Evolutionary conservation across 1,284 basidiomycete species (phyloP).

Genomic region (Fomitopsis schrenkii): DNA sequence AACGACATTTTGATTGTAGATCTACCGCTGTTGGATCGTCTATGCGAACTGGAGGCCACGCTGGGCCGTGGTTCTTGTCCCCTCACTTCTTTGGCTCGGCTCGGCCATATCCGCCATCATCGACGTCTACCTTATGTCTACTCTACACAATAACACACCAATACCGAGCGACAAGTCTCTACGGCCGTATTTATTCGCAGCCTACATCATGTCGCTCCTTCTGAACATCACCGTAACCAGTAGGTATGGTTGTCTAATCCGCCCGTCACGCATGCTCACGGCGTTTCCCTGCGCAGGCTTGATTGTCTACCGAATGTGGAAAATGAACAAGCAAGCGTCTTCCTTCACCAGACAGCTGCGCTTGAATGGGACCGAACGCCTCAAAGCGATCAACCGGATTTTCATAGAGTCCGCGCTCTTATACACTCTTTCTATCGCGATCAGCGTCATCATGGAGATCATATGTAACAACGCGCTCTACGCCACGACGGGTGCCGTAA

Average conservation of each 20-base stretch:
- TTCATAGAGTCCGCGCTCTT: conserved; percentile 36
- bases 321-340: conserved; percentile 5
- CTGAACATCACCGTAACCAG: not conserved
- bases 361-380: not conserved
- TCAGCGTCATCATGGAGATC: conserved; percentile 31
- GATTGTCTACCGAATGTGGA: conserved; percentile 34
- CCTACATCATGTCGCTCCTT: not conserved
- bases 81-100: conserved; percentile 20
- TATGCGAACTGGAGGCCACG: conserved; percentile 6
- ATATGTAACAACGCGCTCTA: conserved; percentile 30
- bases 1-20: not conserved
- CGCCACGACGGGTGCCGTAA: conserved; percentile 12
- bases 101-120: not conserved
- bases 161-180: not conserved
- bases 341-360: not conserved
- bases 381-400: conserved; percentile 19
- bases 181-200: not conserved
- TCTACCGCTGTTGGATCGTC: conserved; percentile 23
- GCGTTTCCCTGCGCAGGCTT: conserved; percentile 20
- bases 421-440: conserved; percentile 31
- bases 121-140: not conserved
- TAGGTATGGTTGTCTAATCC: not conserved
- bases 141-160: not conserved
- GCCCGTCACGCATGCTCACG: not conserved
- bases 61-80: conserved; percentile 12